Percentiles rank a stretch among this genome's conserved stretches.
Evolutionary conservation across 768 basidiomycete species (phyloP).

Genomic region (Collybia sordida): DNA sequence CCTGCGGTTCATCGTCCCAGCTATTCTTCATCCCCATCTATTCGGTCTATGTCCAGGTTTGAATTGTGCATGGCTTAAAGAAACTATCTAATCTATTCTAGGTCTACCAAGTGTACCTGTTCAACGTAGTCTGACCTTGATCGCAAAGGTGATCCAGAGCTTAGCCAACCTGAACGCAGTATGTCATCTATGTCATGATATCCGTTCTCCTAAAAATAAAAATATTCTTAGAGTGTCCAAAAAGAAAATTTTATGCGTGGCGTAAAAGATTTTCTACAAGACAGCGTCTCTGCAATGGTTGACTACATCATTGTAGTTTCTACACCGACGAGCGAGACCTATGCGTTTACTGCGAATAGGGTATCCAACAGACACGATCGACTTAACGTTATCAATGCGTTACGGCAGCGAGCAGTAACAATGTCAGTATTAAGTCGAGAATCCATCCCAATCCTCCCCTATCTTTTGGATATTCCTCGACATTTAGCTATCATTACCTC

Average conservation of each 20-base stretch:
- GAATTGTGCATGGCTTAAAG: conserved; percentile 9
- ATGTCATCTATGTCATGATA: conserved; percentile 21
- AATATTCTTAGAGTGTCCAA: conserved; percentile 47
- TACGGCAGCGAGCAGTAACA: conserved; percentile 54
- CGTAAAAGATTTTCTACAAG: conserved; percentile 69
- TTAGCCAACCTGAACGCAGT: conserved; percentile 82
- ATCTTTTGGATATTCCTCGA: conserved; percentile 75
- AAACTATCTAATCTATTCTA: conserved; percentile 24
- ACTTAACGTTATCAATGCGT: conserved; percentile 49
- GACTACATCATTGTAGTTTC: conserved; percentile 80
- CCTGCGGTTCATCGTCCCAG: conserved; percentile 86
- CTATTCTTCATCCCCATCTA: conserved; percentile 84
- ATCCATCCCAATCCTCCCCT: conserved; percentile 69
- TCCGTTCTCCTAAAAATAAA: not conserved
- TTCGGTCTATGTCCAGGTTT: conserved; percentile 77
- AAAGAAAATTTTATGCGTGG: conserved; percentile 85
- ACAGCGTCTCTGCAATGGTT: conserved; percentile 67
- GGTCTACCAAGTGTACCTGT: conserved; percentile 67
- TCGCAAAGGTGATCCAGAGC: conserved; percentile 89
- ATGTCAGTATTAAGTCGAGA: conserved; percentile 66
- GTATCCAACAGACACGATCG: conserved; percentile 48
- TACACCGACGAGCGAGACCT: conserved; percentile 39
- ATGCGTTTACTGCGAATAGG: conserved; percentile 23
- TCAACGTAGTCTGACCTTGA: conserved; percentile 78
- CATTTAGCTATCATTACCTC: conserved; percentile 78